Conservation (phyloP, 2,329 filamentous ascomycete genomes). For the Coleophoma crateriformis region DNA sequence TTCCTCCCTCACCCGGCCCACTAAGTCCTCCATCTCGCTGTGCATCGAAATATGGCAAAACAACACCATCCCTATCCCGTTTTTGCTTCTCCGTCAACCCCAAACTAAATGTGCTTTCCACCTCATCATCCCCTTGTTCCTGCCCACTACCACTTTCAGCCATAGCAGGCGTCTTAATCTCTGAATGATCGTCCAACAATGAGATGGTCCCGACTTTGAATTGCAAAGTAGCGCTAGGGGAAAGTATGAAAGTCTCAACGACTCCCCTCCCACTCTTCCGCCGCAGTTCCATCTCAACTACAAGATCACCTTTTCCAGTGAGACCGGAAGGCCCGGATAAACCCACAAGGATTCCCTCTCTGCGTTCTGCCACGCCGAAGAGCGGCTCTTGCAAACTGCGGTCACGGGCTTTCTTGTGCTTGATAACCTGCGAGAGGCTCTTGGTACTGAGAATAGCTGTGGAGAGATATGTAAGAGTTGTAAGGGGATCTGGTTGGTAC, state of each 20-base stretch:
- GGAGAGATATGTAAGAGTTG: constrained; percentile 75
- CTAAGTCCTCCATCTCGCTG: constrained; percentile 67
- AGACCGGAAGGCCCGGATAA: constrained; percentile 26
- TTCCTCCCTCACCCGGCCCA: constrained; percentile 76
- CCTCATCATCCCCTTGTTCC: constrained; percentile 38
- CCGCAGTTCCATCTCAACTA: constrained; percentile 81
- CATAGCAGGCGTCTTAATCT: constrained; percentile 48
- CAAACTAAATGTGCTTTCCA: constrained; percentile 77
- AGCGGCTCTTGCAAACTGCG: constrained; percentile 69
- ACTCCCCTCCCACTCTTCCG: constrained; percentile 44
- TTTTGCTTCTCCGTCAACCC: constrained; percentile 88
- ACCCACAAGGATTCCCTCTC: constrained; percentile 74
- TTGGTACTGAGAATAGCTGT: constrained; percentile 75
- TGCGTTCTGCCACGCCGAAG: constrained; percentile 72
- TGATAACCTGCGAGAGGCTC: constrained; percentile 69
- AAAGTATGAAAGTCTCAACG: constrained; percentile 55
- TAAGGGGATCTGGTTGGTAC: constrained; percentile 65
- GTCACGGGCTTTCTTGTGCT: constrained; percentile 68
- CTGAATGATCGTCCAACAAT: constrained; percentile 72
- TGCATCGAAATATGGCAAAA: constrained; percentile 94
- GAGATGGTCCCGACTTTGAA: constrained; percentile 18
- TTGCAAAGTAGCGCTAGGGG: constrained; percentile 18
- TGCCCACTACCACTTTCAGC: constrained; percentile 23
- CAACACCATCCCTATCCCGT: constrained; percentile 78
- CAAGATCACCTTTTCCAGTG: constrained; percentile 44